These are phyloP conservation scores for Yamadazyma olivae DNA, from an alignment of 805 yeast genomes.

Conservation along the genomic window DNA sequence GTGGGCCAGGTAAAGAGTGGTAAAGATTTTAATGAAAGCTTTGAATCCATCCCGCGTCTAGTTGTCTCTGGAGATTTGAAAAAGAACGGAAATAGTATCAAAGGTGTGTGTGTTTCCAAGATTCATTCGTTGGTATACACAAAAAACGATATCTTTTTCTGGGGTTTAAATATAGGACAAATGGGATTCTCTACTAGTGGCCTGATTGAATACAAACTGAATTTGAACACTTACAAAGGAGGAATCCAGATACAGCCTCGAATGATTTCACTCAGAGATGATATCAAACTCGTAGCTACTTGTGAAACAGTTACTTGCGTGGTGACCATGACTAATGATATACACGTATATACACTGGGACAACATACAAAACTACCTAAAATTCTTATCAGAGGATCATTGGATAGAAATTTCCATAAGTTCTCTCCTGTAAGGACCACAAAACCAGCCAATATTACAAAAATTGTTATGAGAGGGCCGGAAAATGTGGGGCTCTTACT, in stretches of 20 bases:
- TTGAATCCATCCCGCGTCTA: conserved; percentile 36
- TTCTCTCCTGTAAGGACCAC: conserved; percentile 55
- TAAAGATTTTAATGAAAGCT: conserved; percentile 24
- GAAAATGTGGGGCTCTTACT: conserved; percentile 48
- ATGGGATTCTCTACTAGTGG: conserved; percentile 50
- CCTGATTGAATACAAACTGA: conserved; percentile 21
- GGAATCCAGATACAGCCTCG: conserved; percentile 37
- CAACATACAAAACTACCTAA: conserved; percentile 50
- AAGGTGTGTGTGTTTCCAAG: conserved; percentile 61
- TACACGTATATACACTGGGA: conserved; percentile 59
- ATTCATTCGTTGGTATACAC: conserved; percentile 66
- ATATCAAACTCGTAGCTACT: conserved; percentile 55
- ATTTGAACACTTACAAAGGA: conserved; percentile 34
- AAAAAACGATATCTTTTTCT: conserved; percentile 46
- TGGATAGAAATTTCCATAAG: conserved; percentile 45
- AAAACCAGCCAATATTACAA: conserved; percentile 30
- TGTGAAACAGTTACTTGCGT: conserved; percentile 71
- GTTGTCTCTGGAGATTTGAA: conserved; percentile 43
- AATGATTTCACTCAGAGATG: conserved; percentile 42
- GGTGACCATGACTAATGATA: conserved; percentile 52
- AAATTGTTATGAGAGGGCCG: conserved; percentile 34
- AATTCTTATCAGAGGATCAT: conserved; percentile 32
- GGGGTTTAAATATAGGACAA: conserved; percentile 86
- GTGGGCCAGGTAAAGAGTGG: conserved; percentile 6
- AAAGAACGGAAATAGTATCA: conserved; percentile 19